Base-by-base conservation (phyloP, 495 filamentous ascomycete genomes). In the Podospora pseudopauciseta region DNA sequence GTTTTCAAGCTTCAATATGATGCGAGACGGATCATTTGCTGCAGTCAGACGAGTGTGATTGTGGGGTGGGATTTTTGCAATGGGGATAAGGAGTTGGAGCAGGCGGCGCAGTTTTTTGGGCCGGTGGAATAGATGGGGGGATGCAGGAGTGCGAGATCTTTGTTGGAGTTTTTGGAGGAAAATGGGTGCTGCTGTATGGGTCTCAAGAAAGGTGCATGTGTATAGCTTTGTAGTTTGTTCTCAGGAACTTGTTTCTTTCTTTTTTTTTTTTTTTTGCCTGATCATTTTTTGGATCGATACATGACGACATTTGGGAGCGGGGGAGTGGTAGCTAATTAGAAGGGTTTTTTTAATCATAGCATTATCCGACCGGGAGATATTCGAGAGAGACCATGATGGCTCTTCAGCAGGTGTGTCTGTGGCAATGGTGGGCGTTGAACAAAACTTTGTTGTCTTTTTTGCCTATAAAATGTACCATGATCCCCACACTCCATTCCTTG, bases 1-100 rank as follows among this genome's bases (percentile, higher is more conserved):
- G 92, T 99, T n/a, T 99, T 97, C 81, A 99, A 99, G 79, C 83
- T 98, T 28, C 96, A 99, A 80, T 99, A 97, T 72, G 95, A 99
- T 74, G 89, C 93, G 0, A 85, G 94, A 59, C 89, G 94, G 75
- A 96, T 99, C 76, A 91, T 99, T 65, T 97, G 93, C 79, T 96
- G 94, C 71, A 92, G 89, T 60, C 93, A 97, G 73, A 91, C 95
- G 66, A 90, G 88, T 34, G 88, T 89, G 63, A 98, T 99, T 68
- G 92, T 98, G 3, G 95, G 94, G 4, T 99, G 95, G 95, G 95
- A 99, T 80, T 99, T 97, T 84, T 94, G 93, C 62, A 91, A 91
- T 71, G 91, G 86, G n/a, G 95, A 99, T 64, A 80, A 86, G 72
- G 88, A 93, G 69, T 88, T 99, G 59, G 87, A 93, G 65, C 89